Percentiles rank a stretch among this genome's conserved stretches.
phyloP scores from a whole-genome alignment of 2,329 filamentous ascomycete species.

The Xylariaceae sp. region DNA sequence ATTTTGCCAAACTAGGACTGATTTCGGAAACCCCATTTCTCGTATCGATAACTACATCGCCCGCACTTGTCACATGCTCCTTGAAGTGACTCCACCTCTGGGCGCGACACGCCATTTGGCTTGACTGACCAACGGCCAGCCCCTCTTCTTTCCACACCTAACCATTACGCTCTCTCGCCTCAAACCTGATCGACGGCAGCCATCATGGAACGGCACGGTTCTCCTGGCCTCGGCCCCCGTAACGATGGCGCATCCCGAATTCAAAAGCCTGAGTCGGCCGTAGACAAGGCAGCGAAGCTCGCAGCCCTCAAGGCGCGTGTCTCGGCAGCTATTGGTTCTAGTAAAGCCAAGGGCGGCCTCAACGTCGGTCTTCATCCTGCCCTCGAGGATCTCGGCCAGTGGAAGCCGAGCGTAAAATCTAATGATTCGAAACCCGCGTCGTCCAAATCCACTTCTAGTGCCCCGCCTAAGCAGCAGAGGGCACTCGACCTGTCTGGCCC shows the following conservation, averaged over 20 bases:
- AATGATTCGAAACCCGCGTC: conserved; percentile 37
- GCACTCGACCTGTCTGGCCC: conserved; percentile 28
- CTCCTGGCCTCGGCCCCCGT: conserved; percentile 49
- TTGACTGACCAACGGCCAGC: neutral
- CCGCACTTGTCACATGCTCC: neutral
- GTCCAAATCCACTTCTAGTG: conserved; percentile 12
- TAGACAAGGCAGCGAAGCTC: conserved; percentile 62
- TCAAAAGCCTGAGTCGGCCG: conserved; percentile 51
- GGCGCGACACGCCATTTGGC: neutral
- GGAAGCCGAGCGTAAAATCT: conserved; percentile 25
- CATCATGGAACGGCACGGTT: conserved; percentile 48
- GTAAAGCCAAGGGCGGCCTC: conserved; percentile 44
- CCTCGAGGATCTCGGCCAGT: conserved; percentile 42
- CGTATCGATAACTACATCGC: neutral
- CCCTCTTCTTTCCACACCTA: neutral
- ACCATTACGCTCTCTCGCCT: neutral
- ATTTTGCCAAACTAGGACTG: neutral
- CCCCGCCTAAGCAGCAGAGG: conserved; percentile 33
- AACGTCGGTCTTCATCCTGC: conserved; percentile 64
- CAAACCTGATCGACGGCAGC: neutral
- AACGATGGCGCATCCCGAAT: conserved; percentile 50
- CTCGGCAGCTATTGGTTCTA: conserved; percentile 62
- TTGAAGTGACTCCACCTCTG: neutral
- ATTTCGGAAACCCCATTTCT: neutral
- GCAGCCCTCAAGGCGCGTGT: conserved; percentile 76